These are phyloP conservation scores for Diplodia mutila DNA, from an alignment of 2,329 filamentous ascomycete genomes.

Conservation along the genomic window DNA sequence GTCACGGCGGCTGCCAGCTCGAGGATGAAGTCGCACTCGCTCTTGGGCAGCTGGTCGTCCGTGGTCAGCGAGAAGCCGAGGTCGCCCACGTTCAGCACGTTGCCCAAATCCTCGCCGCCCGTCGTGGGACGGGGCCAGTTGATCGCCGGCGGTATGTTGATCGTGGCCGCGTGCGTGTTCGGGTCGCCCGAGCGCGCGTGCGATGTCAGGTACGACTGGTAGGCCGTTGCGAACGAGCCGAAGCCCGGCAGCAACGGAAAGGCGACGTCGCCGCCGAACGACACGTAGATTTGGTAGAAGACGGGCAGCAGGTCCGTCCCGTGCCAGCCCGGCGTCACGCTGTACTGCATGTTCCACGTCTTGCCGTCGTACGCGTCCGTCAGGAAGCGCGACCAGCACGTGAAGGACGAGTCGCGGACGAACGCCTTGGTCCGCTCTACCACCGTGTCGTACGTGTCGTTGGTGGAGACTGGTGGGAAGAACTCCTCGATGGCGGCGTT, in stretches of 20 bases:
- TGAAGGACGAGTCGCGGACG: conserved; percentile 21
- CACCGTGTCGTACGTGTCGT: conserved; percentile 15
- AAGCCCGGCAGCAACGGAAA: conserved; percentile 12
- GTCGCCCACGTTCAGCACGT: conserved; percentile 13
- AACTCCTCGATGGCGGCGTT: conserved; percentile 19
- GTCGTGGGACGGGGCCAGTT: conserved; percentile 14
- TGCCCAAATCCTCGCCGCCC: conserved; percentile 3
- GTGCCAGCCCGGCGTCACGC: conserved; percentile 24
- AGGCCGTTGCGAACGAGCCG: not conserved
- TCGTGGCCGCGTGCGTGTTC: conserved; percentile 13
- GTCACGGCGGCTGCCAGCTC: conserved; percentile 22
- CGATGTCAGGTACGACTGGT: conserved; percentile 24
- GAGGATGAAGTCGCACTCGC: conserved; percentile 23
- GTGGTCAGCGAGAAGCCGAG: conserved; percentile 14
- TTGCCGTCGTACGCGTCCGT: conserved; percentile 17
- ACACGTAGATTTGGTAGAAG: conserved; percentile 22
- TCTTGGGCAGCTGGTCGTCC: conserved; percentile 17
- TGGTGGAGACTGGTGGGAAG: conserved; percentile 12
- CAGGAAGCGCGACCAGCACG: conserved; percentile 18
- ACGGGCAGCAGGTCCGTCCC: conserved; percentile 24
- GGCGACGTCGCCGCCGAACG: conserved; percentile 16
- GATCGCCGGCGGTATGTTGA: conserved; percentile 7
- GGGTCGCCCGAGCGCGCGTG: conserved; percentile 22
- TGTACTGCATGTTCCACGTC: conserved; percentile 25
- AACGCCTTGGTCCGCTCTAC: conserved; percentile 17